Evolutionary conservation across 1,284 basidiomycete species (phyloP).

Genomic region (Takashimella koratensis): DNA sequence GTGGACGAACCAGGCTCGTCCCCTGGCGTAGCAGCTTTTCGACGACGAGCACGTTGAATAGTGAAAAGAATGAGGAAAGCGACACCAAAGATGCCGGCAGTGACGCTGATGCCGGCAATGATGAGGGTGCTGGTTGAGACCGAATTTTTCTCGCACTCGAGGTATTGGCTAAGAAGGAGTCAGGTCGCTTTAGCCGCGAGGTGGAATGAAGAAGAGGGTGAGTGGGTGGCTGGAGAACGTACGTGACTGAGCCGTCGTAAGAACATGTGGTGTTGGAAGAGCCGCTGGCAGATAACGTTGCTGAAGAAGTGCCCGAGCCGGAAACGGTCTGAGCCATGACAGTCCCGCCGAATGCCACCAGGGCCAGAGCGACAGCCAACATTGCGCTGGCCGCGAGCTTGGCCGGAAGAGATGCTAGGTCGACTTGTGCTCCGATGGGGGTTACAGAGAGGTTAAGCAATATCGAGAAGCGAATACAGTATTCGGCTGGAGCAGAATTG

Average conservation of each 20-base stretch:
- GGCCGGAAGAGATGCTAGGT: too few relatives aligned
- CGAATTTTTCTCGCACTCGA: slow-evolving; percentile 23
- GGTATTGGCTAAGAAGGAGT: slow-evolving; percentile 17
- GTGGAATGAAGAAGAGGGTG: not conserved
- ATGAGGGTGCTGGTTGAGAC: slow-evolving; percentile 27
- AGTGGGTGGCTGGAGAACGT: not conserved
- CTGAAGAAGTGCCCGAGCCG: too few relatives aligned
- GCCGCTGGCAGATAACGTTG: not conserved
- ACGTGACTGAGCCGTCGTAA: slow-evolving; percentile 11
- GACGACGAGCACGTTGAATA: not conserved
- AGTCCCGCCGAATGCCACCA: too few relatives aligned
- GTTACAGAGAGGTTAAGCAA: too few relatives aligned
- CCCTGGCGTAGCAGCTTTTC: too few relatives aligned
- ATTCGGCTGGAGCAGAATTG: too few relatives aligned
- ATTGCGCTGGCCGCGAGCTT: too few relatives aligned
- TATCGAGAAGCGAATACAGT: too few relatives aligned
- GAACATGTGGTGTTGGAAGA: slow-evolving; percentile 3
- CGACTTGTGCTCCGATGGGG: too few relatives aligned
- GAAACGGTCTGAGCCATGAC: too few relatives aligned
- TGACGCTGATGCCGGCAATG: slow-evolving; percentile 25
- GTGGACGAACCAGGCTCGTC: too few relatives aligned
- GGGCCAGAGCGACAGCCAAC: too few relatives aligned
- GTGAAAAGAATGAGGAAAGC: slow-evolving; percentile 9
- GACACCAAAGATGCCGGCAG: slow-evolving; percentile 22
- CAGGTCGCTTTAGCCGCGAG: not conserved